Conservation (phyloP, 257 asterid species). For the Haberlea rhodopensis region DNA sequence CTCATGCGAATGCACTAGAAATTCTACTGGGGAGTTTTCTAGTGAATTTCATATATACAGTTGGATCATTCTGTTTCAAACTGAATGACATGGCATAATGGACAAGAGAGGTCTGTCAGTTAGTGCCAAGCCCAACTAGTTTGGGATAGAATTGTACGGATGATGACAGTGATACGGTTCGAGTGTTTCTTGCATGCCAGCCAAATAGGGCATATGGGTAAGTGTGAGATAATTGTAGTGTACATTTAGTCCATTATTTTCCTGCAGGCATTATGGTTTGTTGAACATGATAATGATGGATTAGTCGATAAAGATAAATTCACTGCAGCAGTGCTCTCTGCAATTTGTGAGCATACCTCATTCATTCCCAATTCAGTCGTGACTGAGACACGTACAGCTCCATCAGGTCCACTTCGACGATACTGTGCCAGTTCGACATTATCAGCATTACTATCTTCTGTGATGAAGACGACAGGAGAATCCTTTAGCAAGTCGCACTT, state of each 20-base stretch:
- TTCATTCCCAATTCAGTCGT: constrained; percentile 59
- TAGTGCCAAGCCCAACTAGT: background rate
- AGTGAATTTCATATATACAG: background rate
- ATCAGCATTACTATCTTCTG: constrained; percentile 60
- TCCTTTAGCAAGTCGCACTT: constrained; percentile 75
- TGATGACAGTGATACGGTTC: no score
- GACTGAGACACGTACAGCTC: constrained; percentile 75
- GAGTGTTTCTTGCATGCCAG: no score
- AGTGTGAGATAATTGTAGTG: no score
- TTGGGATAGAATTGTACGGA: background rate
- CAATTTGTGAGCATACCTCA: constrained; percentile 49
- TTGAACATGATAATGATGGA: no score
- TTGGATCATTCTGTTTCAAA: background rate
- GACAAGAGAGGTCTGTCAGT: no score
- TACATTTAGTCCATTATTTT: no score
- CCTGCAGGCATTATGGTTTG: no score
- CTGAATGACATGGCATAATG: background rate
- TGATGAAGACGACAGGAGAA: constrained; percentile 62
- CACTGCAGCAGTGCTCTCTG: background rate
- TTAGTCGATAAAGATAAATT: background rate
- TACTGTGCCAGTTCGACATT: constrained; percentile 64
- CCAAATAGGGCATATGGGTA: no score
- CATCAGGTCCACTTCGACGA: constrained; percentile 83
- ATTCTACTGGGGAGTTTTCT: background rate
- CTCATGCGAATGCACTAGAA: background rate